Percentiles rank a stretch among this genome's conserved stretches.
phyloP scores from a whole-genome alignment of 179 eudicot genomes.

The Spinacia oleracea region DNA sequence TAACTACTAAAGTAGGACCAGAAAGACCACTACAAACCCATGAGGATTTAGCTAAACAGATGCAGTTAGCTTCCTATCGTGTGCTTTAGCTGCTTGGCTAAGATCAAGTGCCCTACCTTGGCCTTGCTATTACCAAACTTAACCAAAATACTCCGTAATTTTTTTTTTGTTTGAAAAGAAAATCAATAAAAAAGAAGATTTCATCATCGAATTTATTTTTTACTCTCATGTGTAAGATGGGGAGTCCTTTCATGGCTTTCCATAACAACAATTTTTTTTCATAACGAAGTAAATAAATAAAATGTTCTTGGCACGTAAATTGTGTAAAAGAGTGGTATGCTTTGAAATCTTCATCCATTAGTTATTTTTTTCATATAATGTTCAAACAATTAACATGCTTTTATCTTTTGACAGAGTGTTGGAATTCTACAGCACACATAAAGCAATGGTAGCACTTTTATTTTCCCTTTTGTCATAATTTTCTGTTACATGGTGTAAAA shows the following conservation, averaged over 20 bases:
- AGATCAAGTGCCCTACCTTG: no score
- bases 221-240: background rate
- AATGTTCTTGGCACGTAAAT: background rate
- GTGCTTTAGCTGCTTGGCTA: no score
- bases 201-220: no score
- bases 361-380: background rate
- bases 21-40: no score
- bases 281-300: background rate
- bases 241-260: background rate
- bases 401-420: conserved; percentile 63
- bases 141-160: no score
- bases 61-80: no score
- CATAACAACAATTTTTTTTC: background rate
- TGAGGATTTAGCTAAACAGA: no score
- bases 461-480: background rate
- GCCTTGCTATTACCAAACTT: no score
- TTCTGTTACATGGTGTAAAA: conserved; percentile 3
- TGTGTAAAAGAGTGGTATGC: background rate
- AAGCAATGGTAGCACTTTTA: conserved; percentile 64
- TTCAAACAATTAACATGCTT: background rate
- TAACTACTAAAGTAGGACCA: background rate
- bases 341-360: background rate
- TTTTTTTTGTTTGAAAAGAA: background rate
- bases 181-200: no score
- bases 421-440: conserved; percentile 79